Evolutionary conservation across 768 basidiomycete genomes (phyloP), one percentile per base, ranked within the genome.

Genomic region (Podaxis sp.): DNA sequence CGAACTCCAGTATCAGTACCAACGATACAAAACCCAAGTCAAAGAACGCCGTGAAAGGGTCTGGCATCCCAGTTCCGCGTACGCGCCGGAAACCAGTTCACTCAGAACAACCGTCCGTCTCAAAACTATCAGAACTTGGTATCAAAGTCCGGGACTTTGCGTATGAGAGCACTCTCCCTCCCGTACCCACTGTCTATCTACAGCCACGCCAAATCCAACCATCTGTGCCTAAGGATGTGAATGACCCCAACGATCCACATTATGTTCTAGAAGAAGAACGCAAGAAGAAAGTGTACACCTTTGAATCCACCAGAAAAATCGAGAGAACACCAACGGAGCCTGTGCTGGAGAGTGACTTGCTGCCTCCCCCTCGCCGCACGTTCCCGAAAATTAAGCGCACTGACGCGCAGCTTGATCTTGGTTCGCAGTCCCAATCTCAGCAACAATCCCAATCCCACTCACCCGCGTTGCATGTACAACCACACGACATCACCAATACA

Each of bases 161-260:
- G 15, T 88, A 85, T 74, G 87, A 89, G 72, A 86, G 79, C 73
- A 85, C 75, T 27, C 74, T 90, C 51, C 87, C 88, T 1, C 85
- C 86, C 8, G 79, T 91, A 43, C 76, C 75, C 33, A 78, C 86
- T 2, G 81, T 84, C 25, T 79, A 77, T 17, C 78, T 78, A 19
- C 74, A 74, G 60, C 78, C 77, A 1, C 79, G 80, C 22, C 86
- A 84, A 69, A 72, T 81, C 19, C 84, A 82, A 65, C 82, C 82
- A 17, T 70, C 67, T 59, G 50, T 62, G 67, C 73, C 56, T 63
- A 74, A 63, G 68, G 72, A 70, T 15, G 69, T 55, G 55, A 62
- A 62, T 56, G 61, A 55, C 37, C 61, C 61, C 15, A 62, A 62
- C 55, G 61, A 56, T 55, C 54, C 55, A 13, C 61, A 62, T n/a